phyloP scores from a whole-genome alignment of 768 basidiomycete species.

The Rhodotorula babjevae region DNA sequence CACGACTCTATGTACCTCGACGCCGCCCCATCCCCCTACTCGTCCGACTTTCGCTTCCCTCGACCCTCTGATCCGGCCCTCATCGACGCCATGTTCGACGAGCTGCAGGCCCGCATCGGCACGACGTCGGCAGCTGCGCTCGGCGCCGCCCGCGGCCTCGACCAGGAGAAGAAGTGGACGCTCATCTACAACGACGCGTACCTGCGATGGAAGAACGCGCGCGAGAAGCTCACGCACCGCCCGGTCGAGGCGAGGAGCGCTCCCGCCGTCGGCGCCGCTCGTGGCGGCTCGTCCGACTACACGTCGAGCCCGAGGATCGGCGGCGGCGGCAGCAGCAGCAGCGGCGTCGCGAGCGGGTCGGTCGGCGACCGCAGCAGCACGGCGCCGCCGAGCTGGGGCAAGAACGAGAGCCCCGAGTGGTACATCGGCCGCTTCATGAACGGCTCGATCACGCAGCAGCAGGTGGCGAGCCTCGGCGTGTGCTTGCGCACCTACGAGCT shows the following conservation, averaged over 20 bases:
- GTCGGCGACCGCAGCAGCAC: background rate
- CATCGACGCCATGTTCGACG: slow-evolving; percentile 73
- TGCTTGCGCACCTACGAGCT: slow-evolving; percentile 77
- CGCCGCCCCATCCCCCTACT: slow-evolving; percentile 10
- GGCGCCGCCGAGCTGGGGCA: slow-evolving; percentile 35
- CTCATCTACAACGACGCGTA: slow-evolving; percentile 80
- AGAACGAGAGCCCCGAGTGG: slow-evolving; percentile 76
- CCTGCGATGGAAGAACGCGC: slow-evolving; percentile 69
- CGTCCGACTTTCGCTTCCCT: slow-evolving; percentile 62
- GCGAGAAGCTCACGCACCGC: slow-evolving; percentile 58
- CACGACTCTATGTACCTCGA: background rate
- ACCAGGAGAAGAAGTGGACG: slow-evolving; percentile 84
- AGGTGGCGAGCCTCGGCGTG: slow-evolving; percentile 64
- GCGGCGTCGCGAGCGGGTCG: background rate
- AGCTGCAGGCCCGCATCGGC: slow-evolving; percentile 66
- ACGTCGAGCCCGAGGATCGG: background rate
- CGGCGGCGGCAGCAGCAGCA: background rate
- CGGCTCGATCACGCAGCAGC: slow-evolving; percentile 72
- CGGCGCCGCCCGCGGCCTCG: slow-evolving; percentile 56
- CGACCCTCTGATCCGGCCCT: slow-evolving; percentile 71
- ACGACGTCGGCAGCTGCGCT: slow-evolving; percentile 52
- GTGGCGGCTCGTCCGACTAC: background rate
- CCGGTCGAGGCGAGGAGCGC: slow-evolving; percentile 33
- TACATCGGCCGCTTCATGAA: slow-evolving; percentile 88
- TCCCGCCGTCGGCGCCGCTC: slow-evolving; percentile 16